Evolutionary conservation across 2,329 filamentous ascomycete genomes (phyloP).

Genomic region (Clarireedia monteithiana): DNA sequence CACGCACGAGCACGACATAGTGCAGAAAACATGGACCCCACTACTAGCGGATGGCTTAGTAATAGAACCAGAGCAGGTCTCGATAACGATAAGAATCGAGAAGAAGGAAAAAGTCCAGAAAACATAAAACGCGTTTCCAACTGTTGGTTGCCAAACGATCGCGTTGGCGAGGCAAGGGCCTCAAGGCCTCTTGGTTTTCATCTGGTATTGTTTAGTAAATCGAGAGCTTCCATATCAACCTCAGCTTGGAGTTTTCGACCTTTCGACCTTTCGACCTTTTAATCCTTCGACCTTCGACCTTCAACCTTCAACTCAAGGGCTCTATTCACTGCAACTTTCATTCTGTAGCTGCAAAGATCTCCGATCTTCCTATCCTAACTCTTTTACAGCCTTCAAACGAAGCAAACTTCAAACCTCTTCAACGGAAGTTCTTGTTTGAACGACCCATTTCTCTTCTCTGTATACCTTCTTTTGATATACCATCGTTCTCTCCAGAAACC

Average conservation of each 20-base stretch:
- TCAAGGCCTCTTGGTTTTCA: background rate
- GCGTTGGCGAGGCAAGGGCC: background rate
- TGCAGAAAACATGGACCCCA: background rate
- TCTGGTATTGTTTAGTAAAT: background rate
- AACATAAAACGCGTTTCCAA: background rate
- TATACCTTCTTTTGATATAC: too few species aligned
- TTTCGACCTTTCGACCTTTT: background rate
- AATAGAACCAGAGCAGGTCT: background rate
- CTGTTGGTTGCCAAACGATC: background rate
- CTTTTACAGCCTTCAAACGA: too few species aligned
- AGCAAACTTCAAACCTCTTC: too few species aligned
- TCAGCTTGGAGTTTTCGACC: background rate
- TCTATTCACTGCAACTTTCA: background rate
- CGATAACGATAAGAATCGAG: conserved; percentile 3
- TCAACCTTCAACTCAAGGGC: background rate
- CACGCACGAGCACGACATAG: background rate
- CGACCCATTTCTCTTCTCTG: too few species aligned
- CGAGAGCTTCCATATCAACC: too few species aligned
- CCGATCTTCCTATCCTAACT: background rate
- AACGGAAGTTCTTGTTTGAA: too few species aligned
- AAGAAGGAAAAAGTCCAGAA: background rate
- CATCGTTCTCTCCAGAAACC: too few species aligned
- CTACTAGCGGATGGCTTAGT: background rate
- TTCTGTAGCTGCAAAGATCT: background rate
- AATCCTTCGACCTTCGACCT: background rate